Evolutionary conservation across 345 rosid species (phyloP).

Genomic region (Capsella bursapastoris): DNA sequence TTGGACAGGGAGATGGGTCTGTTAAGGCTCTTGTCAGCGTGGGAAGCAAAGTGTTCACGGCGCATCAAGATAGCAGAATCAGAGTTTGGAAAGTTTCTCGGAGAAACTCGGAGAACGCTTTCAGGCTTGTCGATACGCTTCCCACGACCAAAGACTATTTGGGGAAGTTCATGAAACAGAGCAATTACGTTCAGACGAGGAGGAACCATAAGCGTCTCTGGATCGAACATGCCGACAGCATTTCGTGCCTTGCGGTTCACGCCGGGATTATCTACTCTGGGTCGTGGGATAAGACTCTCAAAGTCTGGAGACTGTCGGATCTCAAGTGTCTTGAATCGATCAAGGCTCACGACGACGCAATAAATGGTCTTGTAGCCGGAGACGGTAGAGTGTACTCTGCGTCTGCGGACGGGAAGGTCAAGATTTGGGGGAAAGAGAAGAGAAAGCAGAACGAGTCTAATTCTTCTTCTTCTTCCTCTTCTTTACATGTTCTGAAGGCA

Average conservation of each 20-base stretch:
- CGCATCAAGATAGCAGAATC: slow-evolving; percentile 93
- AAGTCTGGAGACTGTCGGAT: slow-evolving; percentile 87
- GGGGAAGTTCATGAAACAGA: slow-evolving; percentile 83
- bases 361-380: slow-evolving; percentile 65
- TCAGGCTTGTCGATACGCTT: slow-evolving; percentile 75
- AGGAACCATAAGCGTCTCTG: slow-evolving; percentile 70
- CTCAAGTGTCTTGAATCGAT: slow-evolving; percentile 89
- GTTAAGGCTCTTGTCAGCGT: slow-evolving; percentile 81
- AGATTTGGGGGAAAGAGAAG: slow-evolving; percentile 77
- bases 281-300: slow-evolving; percentile 94
- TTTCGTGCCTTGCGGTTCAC: slow-evolving; percentile 76
- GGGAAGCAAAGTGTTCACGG: slow-evolving; percentile 74
- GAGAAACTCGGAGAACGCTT: slow-evolving; percentile 68
- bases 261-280: slow-evolving; percentile 79
- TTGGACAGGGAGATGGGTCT: slow-evolving; percentile 91
- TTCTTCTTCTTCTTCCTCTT: slow-evolving; percentile 41
- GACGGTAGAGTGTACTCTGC: slow-evolving; percentile 84
- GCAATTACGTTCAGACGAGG: slow-evolving; percentile 76
- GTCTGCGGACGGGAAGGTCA: slow-evolving; percentile 86
- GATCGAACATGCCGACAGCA: slow-evolving; percentile 90
- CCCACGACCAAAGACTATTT: slow-evolving; percentile 84
- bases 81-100: slow-evolving; percentile 87
- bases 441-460: slow-evolving; percentile 35
- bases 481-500: slow-evolving; percentile 67
- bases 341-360: slow-evolving; percentile 86